A percentile compares a stretch with the other conserved stretches of the same genome.
These are phyloP conservation scores for Pseudogymnoascus sp. DNA, from an alignment of 2,329 filamentous ascomycete genomes.

Conservation along the genomic window DNA sequence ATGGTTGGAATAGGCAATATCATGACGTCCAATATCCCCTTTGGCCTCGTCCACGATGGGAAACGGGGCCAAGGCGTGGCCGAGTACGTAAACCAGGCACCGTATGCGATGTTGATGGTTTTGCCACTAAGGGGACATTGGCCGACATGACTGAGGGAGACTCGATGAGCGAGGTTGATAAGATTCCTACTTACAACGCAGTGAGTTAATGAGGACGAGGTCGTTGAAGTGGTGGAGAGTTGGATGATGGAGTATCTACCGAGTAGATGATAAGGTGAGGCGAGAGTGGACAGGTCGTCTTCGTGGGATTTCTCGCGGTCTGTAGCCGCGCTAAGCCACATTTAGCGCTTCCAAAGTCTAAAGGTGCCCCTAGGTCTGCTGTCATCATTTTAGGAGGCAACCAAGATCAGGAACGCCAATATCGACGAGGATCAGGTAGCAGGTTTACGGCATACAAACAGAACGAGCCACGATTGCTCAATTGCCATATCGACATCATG, in stretches of 20 bases:
- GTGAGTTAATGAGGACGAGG: constrained; percentile 6
- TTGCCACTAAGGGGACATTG: constrained; percentile 1
- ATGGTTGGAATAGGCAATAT: background rate
- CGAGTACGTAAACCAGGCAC: constrained; percentile 7
- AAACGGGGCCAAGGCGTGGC: background rate
- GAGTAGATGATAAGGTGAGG: constrained; percentile 9
- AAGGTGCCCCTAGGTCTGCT: constrained; percentile 8
- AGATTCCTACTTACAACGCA: constrained; percentile 8
- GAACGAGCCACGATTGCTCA: constrained; percentile 2
- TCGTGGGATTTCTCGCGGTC: constrained; percentile 9
- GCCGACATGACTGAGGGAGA: background rate
- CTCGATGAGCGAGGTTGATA: constrained; percentile 1
- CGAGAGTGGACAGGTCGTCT: constrained; percentile 11
- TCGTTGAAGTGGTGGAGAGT: constrained; percentile 9
- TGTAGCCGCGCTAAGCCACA: constrained; percentile 8
- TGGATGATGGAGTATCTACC: constrained; percentile 7
- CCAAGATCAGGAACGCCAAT: constrained; percentile 8
- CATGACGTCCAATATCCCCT: constrained; percentile 4
- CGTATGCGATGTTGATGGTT: constrained; percentile 3
- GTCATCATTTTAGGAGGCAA: constrained; percentile 3
- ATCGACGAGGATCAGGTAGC: constrained; percentile 6
- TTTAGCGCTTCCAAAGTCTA: constrained; percentile 6
- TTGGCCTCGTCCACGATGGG: background rate
- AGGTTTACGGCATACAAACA: constrained; percentile 1
- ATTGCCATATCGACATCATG: constrained; percentile 20